Evolutionary conservation across 2,329 filamentous ascomycete species (phyloP).

Genomic region (Verticillium longisporum): DNA sequence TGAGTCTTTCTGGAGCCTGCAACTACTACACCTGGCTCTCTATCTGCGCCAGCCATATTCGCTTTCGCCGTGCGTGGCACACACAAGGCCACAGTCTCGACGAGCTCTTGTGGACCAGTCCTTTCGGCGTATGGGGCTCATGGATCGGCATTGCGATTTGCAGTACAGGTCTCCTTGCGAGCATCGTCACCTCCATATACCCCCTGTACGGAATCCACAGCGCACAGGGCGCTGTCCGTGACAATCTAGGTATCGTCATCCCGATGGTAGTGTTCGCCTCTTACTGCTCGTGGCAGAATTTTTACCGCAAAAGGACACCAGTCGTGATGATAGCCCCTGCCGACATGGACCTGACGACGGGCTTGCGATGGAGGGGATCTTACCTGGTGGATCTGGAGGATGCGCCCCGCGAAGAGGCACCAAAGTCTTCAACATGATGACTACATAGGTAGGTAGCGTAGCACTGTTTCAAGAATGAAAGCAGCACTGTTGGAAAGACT

Average conservation of each 20-base stretch:
- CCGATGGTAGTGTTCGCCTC: conserved; percentile 16
- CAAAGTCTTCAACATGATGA: not conserved
- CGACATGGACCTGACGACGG: conserved; percentile 17
- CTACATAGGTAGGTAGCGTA: too few species aligned
- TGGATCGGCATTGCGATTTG: conserved; percentile 18
- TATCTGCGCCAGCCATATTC: conserved; percentile 37
- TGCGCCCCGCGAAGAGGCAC: not conserved
- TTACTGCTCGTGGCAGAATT: conserved; percentile 14
- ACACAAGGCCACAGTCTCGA: conserved; percentile 26
- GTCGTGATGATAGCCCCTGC: conserved; percentile 15
- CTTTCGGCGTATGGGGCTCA: conserved; percentile 19
- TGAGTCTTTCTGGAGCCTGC: conserved; percentile 36
- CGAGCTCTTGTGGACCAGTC: conserved; percentile 23
- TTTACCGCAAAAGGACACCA: not conserved
- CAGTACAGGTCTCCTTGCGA: conserved; percentile 19
- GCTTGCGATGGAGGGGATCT: conserved; percentile 7
- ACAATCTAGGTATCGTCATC: conserved; percentile 20
- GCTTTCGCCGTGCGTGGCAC: conserved; percentile 32
- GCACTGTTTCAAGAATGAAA: too few species aligned
- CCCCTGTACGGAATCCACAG: conserved; percentile 13
- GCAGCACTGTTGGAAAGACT: too few species aligned
- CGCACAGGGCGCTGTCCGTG: conserved; percentile 14
- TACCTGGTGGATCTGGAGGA: not conserved
- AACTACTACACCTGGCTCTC: conserved; percentile 42
- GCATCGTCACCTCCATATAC: conserved; percentile 18